phyloP scores from a whole-genome alignment of 2,329 filamentous ascomycete species.

The Neonectria ditissima region DNA sequence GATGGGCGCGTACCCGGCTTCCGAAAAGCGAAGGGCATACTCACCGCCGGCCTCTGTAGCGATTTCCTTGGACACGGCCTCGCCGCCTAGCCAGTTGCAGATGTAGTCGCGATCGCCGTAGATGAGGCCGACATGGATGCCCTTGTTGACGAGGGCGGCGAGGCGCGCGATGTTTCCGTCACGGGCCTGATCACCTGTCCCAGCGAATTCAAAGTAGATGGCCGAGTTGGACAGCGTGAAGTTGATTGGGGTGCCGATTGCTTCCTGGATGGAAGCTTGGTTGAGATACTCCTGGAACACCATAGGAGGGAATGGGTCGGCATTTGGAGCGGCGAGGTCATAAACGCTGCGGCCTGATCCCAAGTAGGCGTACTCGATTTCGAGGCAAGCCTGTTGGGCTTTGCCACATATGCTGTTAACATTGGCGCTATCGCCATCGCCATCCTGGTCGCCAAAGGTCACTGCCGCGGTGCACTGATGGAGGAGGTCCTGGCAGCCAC shows the following conservation, averaged over 20 bases:
- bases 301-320: constrained; percentile 72
- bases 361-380: constrained; percentile 69
- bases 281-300: constrained; percentile 76
- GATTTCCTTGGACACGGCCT: constrained; percentile 75
- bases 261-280: constrained; percentile 64
- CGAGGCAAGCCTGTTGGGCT: constrained; percentile 57
- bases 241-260: constrained; percentile 73
- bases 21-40: constrained; percentile 68
- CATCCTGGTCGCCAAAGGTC: constrained; percentile 52
- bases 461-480: constrained; percentile 62
- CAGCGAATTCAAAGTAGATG: constrained; percentile 60
- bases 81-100: constrained; percentile 79
- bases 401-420: constrained; percentile 63
- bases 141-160: constrained; percentile 69
- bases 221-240: constrained; percentile 63
- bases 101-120: constrained; percentile 75
- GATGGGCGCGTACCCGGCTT: constrained; percentile 79
- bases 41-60: constrained; percentile 59
- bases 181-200: constrained; percentile 72
- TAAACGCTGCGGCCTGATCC: constrained; percentile 67
- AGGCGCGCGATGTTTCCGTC: constrained; percentile 70
- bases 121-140: constrained; percentile 77
- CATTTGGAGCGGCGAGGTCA: constrained; percentile 67
- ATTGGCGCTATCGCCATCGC: constrained; percentile 52
- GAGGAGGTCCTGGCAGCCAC: constrained; percentile 67